Conservation (phyloP, 177 flowering plant species). For the Tripterygium wilfordii region DNA sequence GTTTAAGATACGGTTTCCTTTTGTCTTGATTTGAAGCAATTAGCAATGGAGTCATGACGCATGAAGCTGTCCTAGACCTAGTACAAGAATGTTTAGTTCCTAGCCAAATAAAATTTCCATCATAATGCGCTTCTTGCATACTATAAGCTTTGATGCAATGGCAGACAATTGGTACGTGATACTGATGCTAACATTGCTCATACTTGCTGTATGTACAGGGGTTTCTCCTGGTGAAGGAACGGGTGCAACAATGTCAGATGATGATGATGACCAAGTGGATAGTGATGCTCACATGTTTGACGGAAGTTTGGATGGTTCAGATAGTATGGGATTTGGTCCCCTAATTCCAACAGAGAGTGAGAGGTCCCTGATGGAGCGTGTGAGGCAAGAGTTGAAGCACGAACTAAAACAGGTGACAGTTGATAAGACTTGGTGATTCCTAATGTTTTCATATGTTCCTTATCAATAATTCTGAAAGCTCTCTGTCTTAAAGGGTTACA, state of each 20-base stretch:
- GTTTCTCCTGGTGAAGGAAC: constrained; percentile 79
- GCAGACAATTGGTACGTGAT: no score
- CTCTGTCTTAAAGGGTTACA: constrained; percentile 47
- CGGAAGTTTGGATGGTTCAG: constrained; percentile 50
- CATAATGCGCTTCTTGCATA: no score
- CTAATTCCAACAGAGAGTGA: constrained; percentile 73
- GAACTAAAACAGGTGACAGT: constrained; percentile 60
- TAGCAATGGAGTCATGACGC: no score
- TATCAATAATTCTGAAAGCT: background rate
- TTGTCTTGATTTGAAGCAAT: no score
- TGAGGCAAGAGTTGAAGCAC: constrained; percentile 71
- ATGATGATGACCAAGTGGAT: constrained; percentile 66
- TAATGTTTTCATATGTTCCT: background rate
- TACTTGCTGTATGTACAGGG: constrained; percentile 29
- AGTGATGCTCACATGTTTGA: constrained; percentile 61
- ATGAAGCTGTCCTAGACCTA: no score
- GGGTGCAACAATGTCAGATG: constrained; percentile 86
- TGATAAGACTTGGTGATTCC: background rate
- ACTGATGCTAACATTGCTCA: background rate
- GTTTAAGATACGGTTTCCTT: no score
- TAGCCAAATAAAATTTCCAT: no score
- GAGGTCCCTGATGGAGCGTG: constrained; percentile 76
- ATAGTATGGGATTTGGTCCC: constrained; percentile 69
- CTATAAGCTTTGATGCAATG: no score
- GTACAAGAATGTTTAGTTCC: no score